Base-by-base conservation (phyloP, 495 filamentous ascomycete species). In the Melanomma pulvis-pyrius region DNA sequence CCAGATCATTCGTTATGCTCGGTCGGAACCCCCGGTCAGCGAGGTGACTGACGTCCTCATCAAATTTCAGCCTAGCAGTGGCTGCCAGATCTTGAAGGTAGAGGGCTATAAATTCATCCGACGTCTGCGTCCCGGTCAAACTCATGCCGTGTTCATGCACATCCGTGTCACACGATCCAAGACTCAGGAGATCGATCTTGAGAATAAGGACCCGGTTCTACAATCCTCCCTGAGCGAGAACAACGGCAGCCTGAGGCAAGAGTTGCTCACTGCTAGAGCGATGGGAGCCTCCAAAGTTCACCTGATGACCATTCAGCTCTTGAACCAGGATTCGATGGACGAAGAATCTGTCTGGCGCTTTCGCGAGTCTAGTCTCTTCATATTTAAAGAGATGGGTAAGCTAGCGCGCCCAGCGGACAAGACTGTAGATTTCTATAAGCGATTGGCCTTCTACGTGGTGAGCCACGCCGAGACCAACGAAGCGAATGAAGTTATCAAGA, bases 1-100 rank as follows among this genome's bases (percentile, higher is more conserved):
- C 15, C 59, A 52, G n/a, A 51, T 61, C 22, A 39, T 61, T 22
- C 44, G 22, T 7, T 7, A 61, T 30, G 59, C 46, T 12, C 59
- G 59, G 5, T 52, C n/a, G 17, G 29, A 61, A 24, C 22, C 12
- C 2, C 28, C 59, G 8, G 1, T 52, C 9, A 28, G 59, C 9
- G 30, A 24, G 17, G n/a, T 52, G 15, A 24, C 15, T 46, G 32
- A 49, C 13, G 7, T 49, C 6, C 6, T 19, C 30, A 26, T 61
- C 11, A 28, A 52, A 2, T 6, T 61, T 25, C 28, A n/a, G 8
- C 46, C 15, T 1, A 12, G 13, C 22, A 13, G 19, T 6, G 59
- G 59, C n/a, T 52, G 59, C 47, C 17, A 61, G 32, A 22, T 61
- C 19, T 8, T 61, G 22, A 24, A 24, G 19, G n/a, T 19, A 26